Conservation (phyloP, 345 rosid genomes). For the Clarkia xantiana region DNA sequence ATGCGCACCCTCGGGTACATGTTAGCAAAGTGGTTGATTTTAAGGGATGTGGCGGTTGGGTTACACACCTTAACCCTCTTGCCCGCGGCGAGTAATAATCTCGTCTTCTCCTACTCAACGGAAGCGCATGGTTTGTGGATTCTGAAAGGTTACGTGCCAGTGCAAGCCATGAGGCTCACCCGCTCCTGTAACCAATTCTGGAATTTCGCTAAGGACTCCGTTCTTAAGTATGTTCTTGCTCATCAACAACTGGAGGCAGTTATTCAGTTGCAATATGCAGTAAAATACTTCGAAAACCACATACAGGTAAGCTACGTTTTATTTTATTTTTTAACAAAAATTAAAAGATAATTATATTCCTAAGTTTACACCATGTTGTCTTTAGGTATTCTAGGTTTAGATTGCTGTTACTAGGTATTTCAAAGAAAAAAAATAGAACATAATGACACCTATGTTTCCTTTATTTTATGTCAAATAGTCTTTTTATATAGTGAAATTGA, state of each 20-base stretch:
- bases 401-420: too few species aligned
- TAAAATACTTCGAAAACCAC: slow-evolving; percentile 34
- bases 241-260: slow-evolving; percentile 74
- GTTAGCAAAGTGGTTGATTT: slow-evolving; percentile 63
- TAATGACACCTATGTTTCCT: too few species aligned
- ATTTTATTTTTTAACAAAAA: not conserved
- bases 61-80: slow-evolving; percentile 20
- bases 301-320: slow-evolving; percentile 23
- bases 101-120: slow-evolving; percentile 45
- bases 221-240: slow-evolving; percentile 56
- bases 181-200: slow-evolving; percentile 14
- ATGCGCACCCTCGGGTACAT: slow-evolving; percentile 65
- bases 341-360: not conserved
- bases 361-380: too few species aligned
- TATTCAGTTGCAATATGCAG: slow-evolving; percentile 58
- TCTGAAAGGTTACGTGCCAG: slow-evolving; percentile 53
- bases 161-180: slow-evolving; percentile 42
- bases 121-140: slow-evolving; percentile 81
- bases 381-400: not conserved
- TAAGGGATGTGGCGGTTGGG: slow-evolving; percentile 54
- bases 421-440: too few species aligned
- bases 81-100: slow-evolving; percentile 16
- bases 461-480: too few species aligned
- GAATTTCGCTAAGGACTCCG: slow-evolving; percentile 44
- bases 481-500: too few species aligned